A percentile compares a stretch with the other conserved stretches of the same genome.
Evolutionary conservation across 768 basidiomycete genomes (phyloP).

Genomic region (Psilocybe azurescens): DNA sequence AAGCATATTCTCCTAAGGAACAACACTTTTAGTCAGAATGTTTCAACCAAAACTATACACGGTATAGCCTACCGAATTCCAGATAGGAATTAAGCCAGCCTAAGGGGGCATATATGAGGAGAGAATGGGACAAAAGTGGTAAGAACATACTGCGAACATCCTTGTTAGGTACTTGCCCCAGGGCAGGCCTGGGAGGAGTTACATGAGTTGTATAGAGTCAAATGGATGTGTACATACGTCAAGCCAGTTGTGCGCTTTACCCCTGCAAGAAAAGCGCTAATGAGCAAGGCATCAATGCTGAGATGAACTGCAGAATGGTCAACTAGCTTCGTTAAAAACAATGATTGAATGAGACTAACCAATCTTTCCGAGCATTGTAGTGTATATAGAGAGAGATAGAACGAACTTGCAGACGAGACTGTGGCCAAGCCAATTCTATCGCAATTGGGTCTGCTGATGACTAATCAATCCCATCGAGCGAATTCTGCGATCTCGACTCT

Average conservation of each 20-base stretch:
- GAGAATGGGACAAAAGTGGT: slow-evolving; percentile 1
- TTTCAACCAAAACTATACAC: slow-evolving; percentile 6
- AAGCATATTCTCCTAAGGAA: slow-evolving; percentile 77
- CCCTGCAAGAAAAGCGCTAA: slow-evolving; percentile 86
- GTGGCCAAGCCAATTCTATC: not conserved
- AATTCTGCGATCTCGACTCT: not conserved
- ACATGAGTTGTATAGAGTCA: slow-evolving; percentile 1
- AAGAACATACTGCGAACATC: slow-evolving; percentile 78
- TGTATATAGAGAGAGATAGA: not conserved
- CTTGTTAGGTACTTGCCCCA: slow-evolving; percentile 84
- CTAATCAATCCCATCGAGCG: not conserved
- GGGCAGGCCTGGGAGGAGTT: slow-evolving; percentile 60
- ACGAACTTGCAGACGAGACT: not conserved
- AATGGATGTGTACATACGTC: slow-evolving; percentile 59
- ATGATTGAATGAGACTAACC: slow-evolving; percentile 31
- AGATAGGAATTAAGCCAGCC: slow-evolving; percentile 80
- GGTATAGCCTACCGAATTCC: slow-evolving; percentile 64
- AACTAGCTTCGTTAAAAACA: slow-evolving; percentile 10
- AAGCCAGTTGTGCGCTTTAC: slow-evolving; percentile 83
- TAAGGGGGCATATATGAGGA: slow-evolving; percentile 31
- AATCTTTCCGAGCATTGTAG: slow-evolving; percentile 66
- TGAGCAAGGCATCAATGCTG: slow-evolving; percentile 67
- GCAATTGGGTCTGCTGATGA: not conserved
- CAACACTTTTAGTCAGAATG: not conserved
- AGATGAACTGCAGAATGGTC: slow-evolving; percentile 21